Base-by-base conservation (phyloP, 1,139 yeast genomes). In the Lodderomyces elongisporus region DNA sequence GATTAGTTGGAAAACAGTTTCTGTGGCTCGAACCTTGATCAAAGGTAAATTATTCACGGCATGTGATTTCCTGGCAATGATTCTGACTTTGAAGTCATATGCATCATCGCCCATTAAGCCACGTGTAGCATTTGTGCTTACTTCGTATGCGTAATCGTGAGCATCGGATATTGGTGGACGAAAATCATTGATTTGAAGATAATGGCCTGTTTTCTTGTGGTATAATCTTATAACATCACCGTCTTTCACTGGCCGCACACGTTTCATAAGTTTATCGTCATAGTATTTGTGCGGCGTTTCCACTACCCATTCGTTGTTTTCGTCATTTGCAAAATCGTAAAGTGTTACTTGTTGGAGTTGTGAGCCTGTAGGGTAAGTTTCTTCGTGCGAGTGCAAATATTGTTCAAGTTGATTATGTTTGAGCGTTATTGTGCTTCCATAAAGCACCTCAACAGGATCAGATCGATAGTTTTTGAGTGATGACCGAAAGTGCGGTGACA, bases 71-170 rank as follows among this genome's bases (percentile, higher is more conserved):
- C 50, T 56, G 15, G 34, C 32, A 12, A 63, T 42, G 5, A 70
- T 62, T 36, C 63, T 52, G 9, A 78, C 48, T 39, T 60, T 66
- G 61, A 80, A 79, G 31, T 69, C 70, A 48, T 77, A 77, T 43
- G 70, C 70, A 5, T 61, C 51, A 38, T 76, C 74, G 3, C 77
- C 81, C 37, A 66, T 62, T 33, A 50, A 48, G 1, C 66, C 62
- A 4, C 62, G 45, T 41, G 74, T 72, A 5, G 85, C 85, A 30
- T 76, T 61, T 42, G 84, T 74, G 21, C 83, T 70, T 0, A 85
- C 89, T 54, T 84, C 91, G 41, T 64, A 71, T 45, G 85, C 78
- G 50, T 85, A 84, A 27, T 85, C 95, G 48, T 81, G 85, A 8
- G 9, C 10, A 45, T 84, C 93, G 2, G 88, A 74, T 17, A 84